Evolutionary conservation across 495 filamentous ascomycete species (phyloP).

Genomic region (Tuber microsphaerosporum): DNA sequence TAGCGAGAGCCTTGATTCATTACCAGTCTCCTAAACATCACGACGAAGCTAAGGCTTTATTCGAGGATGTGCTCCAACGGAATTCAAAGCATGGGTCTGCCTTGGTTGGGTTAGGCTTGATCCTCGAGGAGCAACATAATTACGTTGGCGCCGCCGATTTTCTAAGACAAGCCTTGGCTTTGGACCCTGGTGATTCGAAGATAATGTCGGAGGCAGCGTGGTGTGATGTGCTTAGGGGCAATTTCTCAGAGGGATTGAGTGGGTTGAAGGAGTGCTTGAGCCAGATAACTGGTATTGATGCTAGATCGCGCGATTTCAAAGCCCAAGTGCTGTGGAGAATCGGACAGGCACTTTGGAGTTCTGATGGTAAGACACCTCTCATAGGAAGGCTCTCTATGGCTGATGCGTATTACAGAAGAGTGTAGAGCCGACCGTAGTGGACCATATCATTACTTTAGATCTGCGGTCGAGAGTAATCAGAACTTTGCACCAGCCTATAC

Average conservation of each 20-base stretch:
- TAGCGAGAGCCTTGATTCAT: slow-evolving; percentile 75
- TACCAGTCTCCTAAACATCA: slow-evolving; percentile 87
- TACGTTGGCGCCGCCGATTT: slow-evolving; percentile 72
- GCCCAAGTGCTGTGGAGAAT: slow-evolving; percentile 81
- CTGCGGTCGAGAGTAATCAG: slow-evolving; percentile 75
- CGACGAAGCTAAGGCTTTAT: slow-evolving; percentile 72
- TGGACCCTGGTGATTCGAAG: slow-evolving; percentile 63
- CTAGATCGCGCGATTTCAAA: slow-evolving; percentile 61
- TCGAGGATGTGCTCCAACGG: slow-evolving; percentile 66
- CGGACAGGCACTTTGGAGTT: slow-evolving; percentile 80
- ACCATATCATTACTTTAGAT: slow-evolving; percentile 75
- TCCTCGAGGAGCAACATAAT: slow-evolving; percentile 86
- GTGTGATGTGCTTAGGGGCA: slow-evolving; percentile 77
- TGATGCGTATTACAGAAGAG: slow-evolving; percentile 17
- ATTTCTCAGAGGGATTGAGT: slow-evolving; percentile 55
- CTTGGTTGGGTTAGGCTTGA: slow-evolving; percentile 80
- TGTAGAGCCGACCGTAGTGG: slow-evolving; percentile 63
- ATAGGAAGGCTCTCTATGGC: background rate
- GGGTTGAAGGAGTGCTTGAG: slow-evolving; percentile 65
- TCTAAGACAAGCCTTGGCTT: slow-evolving; percentile 61
- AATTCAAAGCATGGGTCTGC: slow-evolving; percentile 68
- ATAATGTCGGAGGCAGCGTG: slow-evolving; percentile 79
- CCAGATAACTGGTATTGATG: slow-evolving; percentile 49
- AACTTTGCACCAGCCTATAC: slow-evolving; percentile 91
- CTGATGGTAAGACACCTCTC: slow-evolving; percentile 30